Evolutionary conservation across 2,329 filamentous ascomycete species (phyloP), one percentile per base, ranked within the genome.

Genomic region (Neurospora crassa): DNA sequence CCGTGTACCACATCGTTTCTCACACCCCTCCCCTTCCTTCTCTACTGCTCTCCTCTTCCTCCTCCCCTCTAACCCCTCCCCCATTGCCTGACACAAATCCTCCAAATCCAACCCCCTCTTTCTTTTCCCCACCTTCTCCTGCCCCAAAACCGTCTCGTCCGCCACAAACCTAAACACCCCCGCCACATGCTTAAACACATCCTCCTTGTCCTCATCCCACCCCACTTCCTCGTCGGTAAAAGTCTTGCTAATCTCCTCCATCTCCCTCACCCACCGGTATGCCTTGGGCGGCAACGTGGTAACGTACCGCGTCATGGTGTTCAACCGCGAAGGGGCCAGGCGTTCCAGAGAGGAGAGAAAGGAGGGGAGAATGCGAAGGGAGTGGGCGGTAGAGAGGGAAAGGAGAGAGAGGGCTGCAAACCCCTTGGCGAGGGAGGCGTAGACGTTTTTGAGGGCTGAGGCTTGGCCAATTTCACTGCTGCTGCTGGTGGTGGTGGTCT

Each of bases 211-310:
- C 78, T 91, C 92, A 37, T 63, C 8, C 53, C 53, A 70, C 0
- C 90, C 90, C 0, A 89, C 90, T 70, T 91, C 89, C 7, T 81
- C 80, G 78, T 92, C 90, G 18, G 73, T 74, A 1, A 42, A 63
- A 3, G 90, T 91, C 71, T 85, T 82, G 4, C 86, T 87, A 77
- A 94, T 93, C 83, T 94, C 89, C 75, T 89, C 85, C 91, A 94
- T 93, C 82, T 94, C 91, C 42, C 85, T 83, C 0, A 92, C 89
- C 91, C 91, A 94, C 12, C 92, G 83, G 78, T 93, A 93, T 20
- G 92, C 91, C 81, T 94, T 94, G 8, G 89, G 88, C 34, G 90
- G 85, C 86, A 93, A 91, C 16, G 79, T 82, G 4, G 86, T 82
- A 10, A 92, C 81, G 2, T 85, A 70, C 34, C 34, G 70, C 40